Conservation (phyloP, 495 filamentous ascomycete genomes). For the Penicillium canescens region DNA sequence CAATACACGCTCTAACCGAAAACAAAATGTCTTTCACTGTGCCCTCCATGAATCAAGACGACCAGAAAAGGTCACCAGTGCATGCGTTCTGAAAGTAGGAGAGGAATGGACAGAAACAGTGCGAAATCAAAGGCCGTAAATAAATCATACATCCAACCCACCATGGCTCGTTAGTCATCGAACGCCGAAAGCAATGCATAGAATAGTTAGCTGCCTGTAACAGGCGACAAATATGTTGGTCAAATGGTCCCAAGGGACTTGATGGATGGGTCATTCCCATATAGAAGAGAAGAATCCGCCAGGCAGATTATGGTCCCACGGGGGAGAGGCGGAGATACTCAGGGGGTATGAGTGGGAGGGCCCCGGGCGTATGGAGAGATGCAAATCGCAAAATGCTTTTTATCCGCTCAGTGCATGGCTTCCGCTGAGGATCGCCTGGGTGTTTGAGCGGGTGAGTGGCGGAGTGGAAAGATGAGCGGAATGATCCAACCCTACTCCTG, state of each 20-base stretch:
- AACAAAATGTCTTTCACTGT: slow-evolving; percentile 40
- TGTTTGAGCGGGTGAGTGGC: slow-evolving; percentile 37
- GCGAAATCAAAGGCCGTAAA: slow-evolving; percentile 32
- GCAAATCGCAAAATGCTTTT: slow-evolving; percentile 4
- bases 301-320: no score
- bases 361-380: background rate
- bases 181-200: slow-evolving; percentile 47
- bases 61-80: slow-evolving; percentile 33
- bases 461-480: slow-evolving; percentile 38
- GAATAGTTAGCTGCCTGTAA: slow-evolving; percentile 6
- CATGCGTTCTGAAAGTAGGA: slow-evolving; percentile 30
- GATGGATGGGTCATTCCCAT: background rate
- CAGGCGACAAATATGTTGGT: slow-evolving; percentile 11
- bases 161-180: slow-evolving; percentile 41
- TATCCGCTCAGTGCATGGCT: slow-evolving; percentile 46
- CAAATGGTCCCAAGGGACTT: slow-evolving; percentile 6
- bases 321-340: no score
- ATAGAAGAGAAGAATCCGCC: background rate
- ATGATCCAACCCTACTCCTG: slow-evolving; percentile 36
- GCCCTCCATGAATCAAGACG: slow-evolving; percentile 34
- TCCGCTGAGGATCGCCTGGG: slow-evolving; percentile 54
- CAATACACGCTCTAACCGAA: slow-evolving; percentile 51
- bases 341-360: no score
- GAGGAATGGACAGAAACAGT: slow-evolving; percentile 31
- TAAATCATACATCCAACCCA: slow-evolving; percentile 50